Percentiles rank a stretch among this genome's conserved stretches.
Conservation (phyloP, 768 basidiomycete species). For the Pleurotus sapidus region DNA sequence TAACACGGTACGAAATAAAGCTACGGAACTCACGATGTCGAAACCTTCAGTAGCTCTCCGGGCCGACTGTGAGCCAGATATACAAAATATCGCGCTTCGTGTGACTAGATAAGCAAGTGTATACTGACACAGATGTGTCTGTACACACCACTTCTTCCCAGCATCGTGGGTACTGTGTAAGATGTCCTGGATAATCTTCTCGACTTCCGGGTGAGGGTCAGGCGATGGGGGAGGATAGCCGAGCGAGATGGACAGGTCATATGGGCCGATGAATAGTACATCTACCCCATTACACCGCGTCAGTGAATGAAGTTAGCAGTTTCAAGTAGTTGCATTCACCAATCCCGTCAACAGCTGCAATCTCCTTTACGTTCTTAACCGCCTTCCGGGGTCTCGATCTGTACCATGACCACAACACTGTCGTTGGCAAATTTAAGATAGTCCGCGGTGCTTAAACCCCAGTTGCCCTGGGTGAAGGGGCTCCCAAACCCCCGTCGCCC, state of each 20-base stretch:
- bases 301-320: background rate
- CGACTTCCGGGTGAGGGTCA: slow-evolving; percentile 63
- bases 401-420: slow-evolving; percentile 53
- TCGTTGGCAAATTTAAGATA: slow-evolving; percentile 58
- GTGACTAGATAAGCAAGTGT: too few species aligned
- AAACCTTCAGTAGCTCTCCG: slow-evolving; percentile 47
- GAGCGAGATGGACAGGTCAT: slow-evolving; percentile 61
- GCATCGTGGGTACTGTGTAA: slow-evolving; percentile 45
- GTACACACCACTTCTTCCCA: slow-evolving; percentile 61
- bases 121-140: background rate
- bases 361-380: slow-evolving; percentile 55
- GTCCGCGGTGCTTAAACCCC: slow-evolving; percentile 49
- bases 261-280: slow-evolving; percentile 63
- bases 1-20: too few species aligned
- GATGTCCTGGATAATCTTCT: slow-evolving; percentile 54
- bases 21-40: slow-evolving; percentile 37
- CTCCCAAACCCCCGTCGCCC: slow-evolving; percentile 67
- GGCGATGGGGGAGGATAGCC: slow-evolving; percentile 61
- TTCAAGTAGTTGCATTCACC: slow-evolving; percentile 31
- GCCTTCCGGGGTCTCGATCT: slow-evolving; percentile 68
- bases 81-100: slow-evolving; percentile 46
- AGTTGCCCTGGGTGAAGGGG: slow-evolving; percentile 56
- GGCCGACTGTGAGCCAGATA: slow-evolving; percentile 39
- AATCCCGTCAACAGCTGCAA: slow-evolving; percentile 60
- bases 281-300: slow-evolving; percentile 22